Evolutionary conservation across 495 filamentous ascomycete species (phyloP), one percentile per base, ranked within the genome.

Genomic region (Mycothermus thermophilus): DNA sequence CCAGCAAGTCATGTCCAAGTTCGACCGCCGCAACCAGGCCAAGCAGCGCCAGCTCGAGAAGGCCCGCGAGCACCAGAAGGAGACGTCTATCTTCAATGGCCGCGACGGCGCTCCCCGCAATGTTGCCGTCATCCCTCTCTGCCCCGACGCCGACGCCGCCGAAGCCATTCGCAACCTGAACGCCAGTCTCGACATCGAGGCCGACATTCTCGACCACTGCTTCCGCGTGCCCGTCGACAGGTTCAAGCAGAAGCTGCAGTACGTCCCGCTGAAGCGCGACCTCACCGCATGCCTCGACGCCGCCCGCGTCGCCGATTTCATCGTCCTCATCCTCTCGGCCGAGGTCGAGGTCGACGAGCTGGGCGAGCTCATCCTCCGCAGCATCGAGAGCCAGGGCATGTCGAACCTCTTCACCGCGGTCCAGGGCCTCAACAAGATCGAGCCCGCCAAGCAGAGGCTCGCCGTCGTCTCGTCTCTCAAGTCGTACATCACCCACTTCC

Each of bases 1-100:
- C 56, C 92, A 96, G 53, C 83, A 93, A 61, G 69, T 93, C 54
- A 92, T 93, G 83, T 93, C 87, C 23, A 97, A 94, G 60, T 64
- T 97, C 56, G 84, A 93, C 60, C 79, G 90, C 22, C 72, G 82
- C 48, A 94, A 97, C 58, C 83, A 88, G 63, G 80, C 82, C 30
- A 84, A 84, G 47, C 90, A 97, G 63, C 73, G 74, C 50, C 80
- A 85, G 43, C 67, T 72, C 42, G 59, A 71, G 43, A 94, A 95
- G 59, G 76, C 86, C 38, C 74, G 74, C 40, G 81, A 90, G 46
- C 77, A 84, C 48, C 62, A 72, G 30, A 78, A 76, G 28, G 77
- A 80, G 22, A 72, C 69, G 0, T 85, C 74, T 27, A 62, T 97
- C 8, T 97, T 97, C 47, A 54, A 72, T 20, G 90, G 90, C 0